A percentile compares a stretch with the other conserved stretches of the same genome.
These are phyloP conservation scores for Salix arbutifolia DNA, from an alignment of 345 rosid genomes.

Conservation along the genomic window DNA sequence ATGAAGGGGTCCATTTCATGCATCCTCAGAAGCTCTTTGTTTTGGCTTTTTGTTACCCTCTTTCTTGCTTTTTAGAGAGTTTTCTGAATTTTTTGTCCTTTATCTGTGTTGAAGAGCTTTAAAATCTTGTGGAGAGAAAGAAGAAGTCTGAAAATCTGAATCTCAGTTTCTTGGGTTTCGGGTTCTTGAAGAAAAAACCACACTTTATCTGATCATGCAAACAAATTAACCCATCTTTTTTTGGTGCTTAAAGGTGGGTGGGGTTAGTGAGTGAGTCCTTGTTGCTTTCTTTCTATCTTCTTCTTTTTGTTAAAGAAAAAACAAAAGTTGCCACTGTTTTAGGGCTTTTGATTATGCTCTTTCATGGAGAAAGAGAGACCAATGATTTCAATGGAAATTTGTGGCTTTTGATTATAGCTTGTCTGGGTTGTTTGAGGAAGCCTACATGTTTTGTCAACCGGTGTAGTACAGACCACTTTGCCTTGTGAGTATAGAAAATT, in stretches of 20 bases:
- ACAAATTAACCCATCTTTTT: constrained; percentile 36
- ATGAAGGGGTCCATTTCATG: constrained; percentile 51
- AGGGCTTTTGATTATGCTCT: constrained; percentile 30
- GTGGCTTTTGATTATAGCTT: constrained; percentile 19
- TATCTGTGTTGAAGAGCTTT: constrained; percentile 35
- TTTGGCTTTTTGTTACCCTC: constrained; percentile 35
- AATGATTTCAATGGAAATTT: constrained; percentile 38
- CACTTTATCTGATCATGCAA: constrained; percentile 51
- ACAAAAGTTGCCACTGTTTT: constrained; percentile 21
- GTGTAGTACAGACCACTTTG: constrained; percentile 13
- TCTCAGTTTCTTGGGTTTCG: constrained; percentile 63
- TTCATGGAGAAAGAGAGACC: constrained; percentile 34
- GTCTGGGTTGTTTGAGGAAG: constrained; percentile 9
- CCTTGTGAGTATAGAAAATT: constrained; percentile 8
- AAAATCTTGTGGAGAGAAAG: constrained; percentile 21
- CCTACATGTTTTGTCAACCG: constrained; percentile 23
- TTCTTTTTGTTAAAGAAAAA: constrained; percentile 28
- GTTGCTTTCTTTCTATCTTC: constrained; percentile 20
- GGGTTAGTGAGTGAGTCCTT: constrained; percentile 22
- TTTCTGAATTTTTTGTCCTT: constrained; percentile 25
- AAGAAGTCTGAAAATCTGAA: constrained; percentile 31
- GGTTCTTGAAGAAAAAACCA: constrained; percentile 38
- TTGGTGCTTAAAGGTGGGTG: constrained; percentile 13
- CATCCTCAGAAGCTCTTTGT: constrained; percentile 30
- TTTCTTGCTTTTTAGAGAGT: constrained; percentile 30